A percentile compares a stretch with the other conserved stretches of the same genome.
Evolutionary conservation across 768 basidiomycete species (phyloP).

Genomic region (Tubosaeta sp.): DNA sequence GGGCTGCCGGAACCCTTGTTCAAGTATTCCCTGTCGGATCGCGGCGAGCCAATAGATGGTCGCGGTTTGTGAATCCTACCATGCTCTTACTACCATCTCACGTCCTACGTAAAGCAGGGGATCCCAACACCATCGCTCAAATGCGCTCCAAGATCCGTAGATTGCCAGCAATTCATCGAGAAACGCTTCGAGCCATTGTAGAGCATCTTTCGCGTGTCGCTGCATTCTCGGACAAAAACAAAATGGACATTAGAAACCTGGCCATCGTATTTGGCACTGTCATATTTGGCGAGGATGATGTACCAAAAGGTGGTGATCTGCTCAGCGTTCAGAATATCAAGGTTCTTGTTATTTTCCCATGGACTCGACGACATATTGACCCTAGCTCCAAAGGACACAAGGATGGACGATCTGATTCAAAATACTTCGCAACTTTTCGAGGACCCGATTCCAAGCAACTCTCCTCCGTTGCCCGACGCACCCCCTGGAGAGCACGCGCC

Average conservation of each 20-base stretch:
- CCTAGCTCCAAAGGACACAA: conserved; percentile 43
- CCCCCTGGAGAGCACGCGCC: conserved; percentile 61
- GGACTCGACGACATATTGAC: conserved; percentile 32
- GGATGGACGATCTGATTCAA: conserved; percentile 85
- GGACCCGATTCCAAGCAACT: conserved; percentile 48
- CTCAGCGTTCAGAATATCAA: conserved; percentile 72
- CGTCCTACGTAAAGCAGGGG: conserved; percentile 49
- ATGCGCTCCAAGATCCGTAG: conserved; percentile 84
- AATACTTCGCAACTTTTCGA: conserved; percentile 62
- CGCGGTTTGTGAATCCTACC: conserved; percentile 44
- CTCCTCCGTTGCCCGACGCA: conserved; percentile 71
- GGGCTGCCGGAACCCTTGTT: conserved; percentile 90
- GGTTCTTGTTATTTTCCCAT: conserved; percentile 38
- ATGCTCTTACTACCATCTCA: neutral
- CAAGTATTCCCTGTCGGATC: conserved; percentile 72
- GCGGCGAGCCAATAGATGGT: conserved; percentile 75
- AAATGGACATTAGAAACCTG: conserved; percentile 92
- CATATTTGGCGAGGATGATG: conserved; percentile 89
- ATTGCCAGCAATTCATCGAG: conserved; percentile 78
- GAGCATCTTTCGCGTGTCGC: conserved; percentile 81
- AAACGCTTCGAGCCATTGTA: conserved; percentile 72
- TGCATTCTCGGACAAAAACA: conserved; percentile 66
- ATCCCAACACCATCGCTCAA: conserved; percentile 62
- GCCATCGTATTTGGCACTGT: conserved; percentile 88
- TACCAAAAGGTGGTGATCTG: conserved; percentile 73